Conservation (phyloP, 768 basidiomycete genomes). For the Brasilioporus rufonigricans region DNA sequence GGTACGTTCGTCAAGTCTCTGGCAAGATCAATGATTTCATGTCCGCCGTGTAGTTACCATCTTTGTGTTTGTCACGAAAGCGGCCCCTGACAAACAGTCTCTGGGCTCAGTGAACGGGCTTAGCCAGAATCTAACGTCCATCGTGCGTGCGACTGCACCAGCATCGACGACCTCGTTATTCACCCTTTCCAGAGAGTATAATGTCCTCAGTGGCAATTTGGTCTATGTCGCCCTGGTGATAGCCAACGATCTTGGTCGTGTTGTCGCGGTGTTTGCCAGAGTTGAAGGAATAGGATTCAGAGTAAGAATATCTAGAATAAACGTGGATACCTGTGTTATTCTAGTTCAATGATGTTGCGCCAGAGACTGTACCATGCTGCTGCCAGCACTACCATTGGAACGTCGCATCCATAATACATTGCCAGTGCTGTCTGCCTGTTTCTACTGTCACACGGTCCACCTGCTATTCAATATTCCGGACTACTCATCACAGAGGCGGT, state of each 20-base stretch:
- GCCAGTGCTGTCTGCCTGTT: no score
- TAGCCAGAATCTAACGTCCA: conserved; percentile 45
- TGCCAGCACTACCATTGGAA: no score
- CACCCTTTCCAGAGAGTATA: conserved; percentile 48
- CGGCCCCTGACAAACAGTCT: conserved; percentile 50
- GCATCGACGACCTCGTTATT: conserved; percentile 50
- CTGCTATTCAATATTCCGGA: no score
- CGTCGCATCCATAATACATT: no score
- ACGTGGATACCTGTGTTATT: no score
- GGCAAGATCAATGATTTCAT: conserved; percentile 1
- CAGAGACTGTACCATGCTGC: no score
- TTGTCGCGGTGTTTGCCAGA: conserved; percentile 24
- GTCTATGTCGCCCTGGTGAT: conserved; percentile 43
- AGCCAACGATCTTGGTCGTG: conserved; percentile 24
- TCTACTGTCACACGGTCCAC: no score
- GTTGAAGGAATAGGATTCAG: conserved; percentile 14
- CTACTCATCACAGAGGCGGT: no score
- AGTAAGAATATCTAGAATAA: background rate
- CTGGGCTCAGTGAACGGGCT: conserved; percentile 60
- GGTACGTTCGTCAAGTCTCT: conserved; percentile 26
- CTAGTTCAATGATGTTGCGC: no score
- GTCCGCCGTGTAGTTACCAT: conserved; percentile 36
- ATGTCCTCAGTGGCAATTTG: conserved; percentile 48
- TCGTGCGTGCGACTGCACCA: conserved; percentile 50
- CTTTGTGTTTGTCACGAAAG: conserved; percentile 51